A percentile compares a stretch with the other conserved stretches of the same genome.
phyloP scores from a whole-genome alignment of 495 filamentous ascomycete species.

The Cercophora sp. region DNA sequence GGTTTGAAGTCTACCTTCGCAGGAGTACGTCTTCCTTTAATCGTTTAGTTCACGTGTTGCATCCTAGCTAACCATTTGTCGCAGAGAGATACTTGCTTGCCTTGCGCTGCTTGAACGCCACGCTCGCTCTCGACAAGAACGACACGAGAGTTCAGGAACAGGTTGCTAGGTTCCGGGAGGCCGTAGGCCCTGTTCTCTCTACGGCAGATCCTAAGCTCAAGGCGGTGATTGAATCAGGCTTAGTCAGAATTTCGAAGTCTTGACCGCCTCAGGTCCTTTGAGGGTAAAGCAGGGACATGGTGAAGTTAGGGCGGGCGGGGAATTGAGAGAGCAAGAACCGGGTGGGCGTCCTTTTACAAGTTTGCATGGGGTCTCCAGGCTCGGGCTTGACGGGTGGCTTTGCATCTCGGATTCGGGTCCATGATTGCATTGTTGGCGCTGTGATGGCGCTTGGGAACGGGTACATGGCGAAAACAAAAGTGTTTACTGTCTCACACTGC shows the following conservation, averaged over 20 bases:
- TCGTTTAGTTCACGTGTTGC: background rate
- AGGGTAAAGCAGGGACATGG: no score
- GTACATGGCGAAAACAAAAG: no score
- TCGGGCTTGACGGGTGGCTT: background rate
- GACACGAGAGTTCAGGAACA: slow-evolving; percentile 79
- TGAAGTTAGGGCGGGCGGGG: no score
- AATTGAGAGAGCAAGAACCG: background rate
- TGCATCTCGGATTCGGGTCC: background rate
- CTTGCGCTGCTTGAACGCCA: slow-evolving; percentile 76
- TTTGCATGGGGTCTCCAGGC: background rate
- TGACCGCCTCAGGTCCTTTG: no score
- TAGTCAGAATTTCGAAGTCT: background rate
- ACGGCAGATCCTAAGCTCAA: slow-evolving; percentile 56
- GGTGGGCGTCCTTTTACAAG: background rate
- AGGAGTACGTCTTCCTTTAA: slow-evolving; percentile 58
- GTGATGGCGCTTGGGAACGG: background rate
- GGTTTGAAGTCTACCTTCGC: slow-evolving; percentile 85
- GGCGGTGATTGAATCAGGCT: slow-evolving; percentile 48
- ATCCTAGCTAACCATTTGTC: slow-evolving; percentile 21
- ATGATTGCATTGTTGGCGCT: background rate
- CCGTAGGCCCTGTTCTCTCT: slow-evolving; percentile 52
- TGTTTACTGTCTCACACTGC: no score
- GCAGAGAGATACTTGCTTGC: slow-evolving; percentile 81
- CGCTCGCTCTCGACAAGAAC: slow-evolving; percentile 61
- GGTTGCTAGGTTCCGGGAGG: slow-evolving; percentile 61